Base-by-base conservation (phyloP, 768 basidiomycete genomes). In the Naganishia friedmannii region DNA sequence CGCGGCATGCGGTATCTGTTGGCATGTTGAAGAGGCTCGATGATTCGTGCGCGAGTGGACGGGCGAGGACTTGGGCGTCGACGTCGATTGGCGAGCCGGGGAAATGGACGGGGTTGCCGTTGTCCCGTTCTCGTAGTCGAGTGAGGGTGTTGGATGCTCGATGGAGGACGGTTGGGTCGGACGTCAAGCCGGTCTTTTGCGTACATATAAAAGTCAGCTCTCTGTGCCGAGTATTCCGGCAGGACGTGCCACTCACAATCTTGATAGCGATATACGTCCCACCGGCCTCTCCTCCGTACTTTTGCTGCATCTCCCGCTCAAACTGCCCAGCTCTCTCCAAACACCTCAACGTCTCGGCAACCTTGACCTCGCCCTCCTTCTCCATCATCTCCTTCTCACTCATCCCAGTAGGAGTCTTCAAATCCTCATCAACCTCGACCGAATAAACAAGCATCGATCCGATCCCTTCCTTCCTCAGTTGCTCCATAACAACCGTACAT, bases 211-310 rank as follows among this genome's bases (percentile, higher is more conserved):
- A 37, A 66, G 66, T 34, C 39, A 63, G 37, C 37, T 48, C 6
- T 57, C 26, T 42, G 42, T 2, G 15, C 15, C 42, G 15, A 15
- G 42, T 15, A 42, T 42, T 21, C 1, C 6, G 12, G 48, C 3
- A 1, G 23, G 23, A 3, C n/a, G 17, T 13, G 15, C 23, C 39
- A 80, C 88, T 70, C 72, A 89, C 90, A 69, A 94, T 83, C 80
- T 95, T 95, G 28, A 95, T 80, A 0, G 93, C 91, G 26, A 95
- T 88, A 87, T 90, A 92, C 0, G 90, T 91, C 72, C 86, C 74
- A 2, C 72, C 75, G 26, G 58, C 56, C 48, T 58, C 68, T 9
- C 68, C 68, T 1, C 68, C 68, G 10, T 57, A 58, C 54, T 66
- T 54, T 23, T 54, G 56, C 77, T 79, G 34, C 81, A 74, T 65